Percentiles rank a stretch among this genome's conserved stretches.
Conservation (phyloP, 768 basidiomycete species). For the Pisolithus sp. region DNA sequence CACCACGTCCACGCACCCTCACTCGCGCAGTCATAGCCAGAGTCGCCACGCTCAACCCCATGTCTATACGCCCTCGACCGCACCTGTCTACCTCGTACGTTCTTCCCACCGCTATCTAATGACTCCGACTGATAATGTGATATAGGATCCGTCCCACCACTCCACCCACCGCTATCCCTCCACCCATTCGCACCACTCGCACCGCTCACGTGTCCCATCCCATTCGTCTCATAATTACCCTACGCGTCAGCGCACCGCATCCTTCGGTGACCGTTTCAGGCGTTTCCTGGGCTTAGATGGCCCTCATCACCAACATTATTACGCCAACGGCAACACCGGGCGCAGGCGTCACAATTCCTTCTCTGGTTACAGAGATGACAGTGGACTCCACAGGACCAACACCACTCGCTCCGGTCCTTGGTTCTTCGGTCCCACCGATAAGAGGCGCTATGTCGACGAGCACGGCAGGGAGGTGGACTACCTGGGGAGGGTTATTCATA, state of each 20-base stretch:
- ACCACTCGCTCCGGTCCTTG: constrained; percentile 15
- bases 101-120: neutral
- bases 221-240: constrained; percentile 8
- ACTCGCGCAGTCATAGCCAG: constrained; percentile 4
- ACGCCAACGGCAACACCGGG: constrained; percentile 8
- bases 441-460: constrained; percentile 14
- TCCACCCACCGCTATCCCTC: constrained; percentile 9
- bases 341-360: constrained; percentile 23
- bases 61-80: constrained; percentile 5
- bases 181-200: constrained; percentile 2
- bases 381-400: constrained; percentile 10
- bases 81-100: constrained; percentile 13
- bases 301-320: constrained; percentile 6
- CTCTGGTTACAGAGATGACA: constrained; percentile 16
- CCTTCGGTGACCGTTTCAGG: constrained; percentile 34
- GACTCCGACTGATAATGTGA: neutral
- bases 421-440: constrained; percentile 16
- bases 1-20: neutral
- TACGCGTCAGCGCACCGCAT: constrained; percentile 13
- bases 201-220: constrained; percentile 11
- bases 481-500: neutral
- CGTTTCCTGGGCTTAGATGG: constrained; percentile 30
- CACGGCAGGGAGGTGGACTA: constrained; percentile 21
- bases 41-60: constrained; percentile 1
- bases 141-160: constrained; percentile 17